Conservation (phyloP, 169 alveolate species). For the Plasmodium vinckei region DNA sequence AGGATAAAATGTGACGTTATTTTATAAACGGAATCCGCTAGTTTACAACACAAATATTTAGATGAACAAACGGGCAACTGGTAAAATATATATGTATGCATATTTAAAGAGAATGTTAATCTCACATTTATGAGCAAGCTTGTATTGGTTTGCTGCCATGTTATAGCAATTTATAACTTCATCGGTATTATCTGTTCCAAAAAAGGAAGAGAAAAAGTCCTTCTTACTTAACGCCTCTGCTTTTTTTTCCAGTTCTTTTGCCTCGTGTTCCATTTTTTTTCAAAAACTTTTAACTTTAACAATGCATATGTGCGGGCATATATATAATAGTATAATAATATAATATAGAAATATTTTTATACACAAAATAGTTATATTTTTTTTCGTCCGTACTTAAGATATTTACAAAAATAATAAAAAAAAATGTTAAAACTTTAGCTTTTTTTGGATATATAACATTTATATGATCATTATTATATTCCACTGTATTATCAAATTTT, state of each 20-base stretch:
- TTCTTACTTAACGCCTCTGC: constrained; percentile 63
- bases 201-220: constrained; percentile 66
- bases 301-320: no score
- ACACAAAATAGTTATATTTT: no score
- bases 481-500: no score
- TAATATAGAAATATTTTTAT: no score
- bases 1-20: neutral
- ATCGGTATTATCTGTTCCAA: constrained; percentile 66
- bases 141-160: constrained; percentile 66
- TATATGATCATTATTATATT: no score
- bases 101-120: neutral
- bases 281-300: neutral
- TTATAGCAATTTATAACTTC: constrained; percentile 64
- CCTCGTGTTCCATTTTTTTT: constrained; percentile 57
- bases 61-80: neutral
- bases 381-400: no score
- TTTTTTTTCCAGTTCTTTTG: constrained; percentile 61
- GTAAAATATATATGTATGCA: neutral
- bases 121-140: constrained; percentile 60
- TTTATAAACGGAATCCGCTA: neutral
- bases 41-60: neutral
- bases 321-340: no score
- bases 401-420: no score
- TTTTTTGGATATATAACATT: no score
- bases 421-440: no score